A percentile compares a stretch with the other conserved stretches of the same genome.
phyloP scores from a whole-genome alignment of 169 alveolate species.

The Perkinsus olseni region DNA sequence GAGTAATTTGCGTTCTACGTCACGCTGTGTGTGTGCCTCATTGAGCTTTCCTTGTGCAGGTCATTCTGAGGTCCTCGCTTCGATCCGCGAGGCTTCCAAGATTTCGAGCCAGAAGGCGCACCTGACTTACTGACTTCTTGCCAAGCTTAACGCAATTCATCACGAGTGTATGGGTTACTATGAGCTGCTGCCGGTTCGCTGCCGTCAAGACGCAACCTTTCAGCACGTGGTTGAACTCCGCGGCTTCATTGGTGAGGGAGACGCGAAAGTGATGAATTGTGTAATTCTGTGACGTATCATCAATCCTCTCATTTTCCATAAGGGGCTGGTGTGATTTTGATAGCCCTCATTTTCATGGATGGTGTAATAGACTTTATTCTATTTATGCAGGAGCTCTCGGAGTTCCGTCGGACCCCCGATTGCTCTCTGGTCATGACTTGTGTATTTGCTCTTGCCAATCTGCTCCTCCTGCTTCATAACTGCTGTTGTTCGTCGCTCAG shows the following conservation, averaged over 20 bases:
- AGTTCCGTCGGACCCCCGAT: neutral
- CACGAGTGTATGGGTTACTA: neutral
- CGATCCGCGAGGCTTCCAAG: neutral
- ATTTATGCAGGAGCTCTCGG: neutral
- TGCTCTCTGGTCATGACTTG: neutral
- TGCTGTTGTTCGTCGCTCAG: conserved; percentile 2
- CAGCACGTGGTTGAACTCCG: neutral
- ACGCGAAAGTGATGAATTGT: neutral
- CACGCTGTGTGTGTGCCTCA: neutral
- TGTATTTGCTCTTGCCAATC: neutral
- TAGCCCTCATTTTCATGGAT: neutral
- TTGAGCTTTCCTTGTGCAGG: neutral
- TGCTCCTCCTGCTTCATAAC: neutral
- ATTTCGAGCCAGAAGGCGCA: neutral
- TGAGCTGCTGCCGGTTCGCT: neutral
- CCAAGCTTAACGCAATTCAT: neutral
- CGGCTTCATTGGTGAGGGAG: neutral
- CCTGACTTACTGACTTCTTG: neutral
- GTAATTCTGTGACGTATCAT: neutral
- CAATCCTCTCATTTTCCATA: neutral
- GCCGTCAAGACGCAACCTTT: neutral
- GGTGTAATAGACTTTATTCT: neutral
- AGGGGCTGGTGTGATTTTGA: neutral
- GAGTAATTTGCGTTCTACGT: neutral
- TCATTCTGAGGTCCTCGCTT: neutral